These are phyloP conservation scores for Beauveria scarabaeidicola DNA, from an alignment of 2,329 filamentous ascomycete genomes.

Conservation along the genomic window DNA sequence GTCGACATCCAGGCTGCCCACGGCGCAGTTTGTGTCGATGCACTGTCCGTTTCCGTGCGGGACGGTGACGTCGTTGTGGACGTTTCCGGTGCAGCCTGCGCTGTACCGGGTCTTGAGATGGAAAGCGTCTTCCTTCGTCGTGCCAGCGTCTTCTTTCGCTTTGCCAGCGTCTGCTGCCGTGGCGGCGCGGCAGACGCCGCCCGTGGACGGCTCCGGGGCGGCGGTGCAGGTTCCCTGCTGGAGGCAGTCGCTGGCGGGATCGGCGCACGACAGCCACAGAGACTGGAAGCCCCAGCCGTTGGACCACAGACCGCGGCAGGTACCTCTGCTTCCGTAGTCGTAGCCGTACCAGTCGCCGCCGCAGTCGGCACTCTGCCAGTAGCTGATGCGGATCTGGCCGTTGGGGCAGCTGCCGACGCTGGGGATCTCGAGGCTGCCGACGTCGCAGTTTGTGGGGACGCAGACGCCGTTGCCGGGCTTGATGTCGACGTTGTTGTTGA, in stretches of 20 bases:
- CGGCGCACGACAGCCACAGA: not conserved
- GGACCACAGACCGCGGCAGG: not conserved
- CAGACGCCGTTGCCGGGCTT: not conserved
- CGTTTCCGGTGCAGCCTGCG: not conserved
- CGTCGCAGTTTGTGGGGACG: not conserved
- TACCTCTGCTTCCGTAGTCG: not conserved
- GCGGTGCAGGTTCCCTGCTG: not conserved
- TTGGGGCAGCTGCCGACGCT: not conserved
- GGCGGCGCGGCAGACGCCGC: no score
- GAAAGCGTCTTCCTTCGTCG: not conserved
- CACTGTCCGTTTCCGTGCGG: not conserved
- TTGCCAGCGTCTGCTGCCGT: no score
- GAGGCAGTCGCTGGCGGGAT: not conserved
- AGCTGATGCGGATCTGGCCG: conserved; percentile 5
- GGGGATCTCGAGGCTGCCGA: conserved; percentile 2
- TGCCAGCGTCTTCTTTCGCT: no score
- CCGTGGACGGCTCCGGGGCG: not conserved
- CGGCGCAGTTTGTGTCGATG: not conserved
- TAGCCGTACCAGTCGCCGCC: conserved; percentile 4
- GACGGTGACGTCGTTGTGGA: not conserved
- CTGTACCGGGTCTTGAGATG: not conserved
- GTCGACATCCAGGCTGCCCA: not conserved
- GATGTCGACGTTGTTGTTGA: not conserved
- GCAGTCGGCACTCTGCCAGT: conserved; percentile 1
- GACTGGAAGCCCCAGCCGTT: conserved; percentile 1